Evolutionary conservation across 345 rosid species (phyloP), one percentile per base, ranked within the genome.

Genomic region (Linum usitatissimum): DNA sequence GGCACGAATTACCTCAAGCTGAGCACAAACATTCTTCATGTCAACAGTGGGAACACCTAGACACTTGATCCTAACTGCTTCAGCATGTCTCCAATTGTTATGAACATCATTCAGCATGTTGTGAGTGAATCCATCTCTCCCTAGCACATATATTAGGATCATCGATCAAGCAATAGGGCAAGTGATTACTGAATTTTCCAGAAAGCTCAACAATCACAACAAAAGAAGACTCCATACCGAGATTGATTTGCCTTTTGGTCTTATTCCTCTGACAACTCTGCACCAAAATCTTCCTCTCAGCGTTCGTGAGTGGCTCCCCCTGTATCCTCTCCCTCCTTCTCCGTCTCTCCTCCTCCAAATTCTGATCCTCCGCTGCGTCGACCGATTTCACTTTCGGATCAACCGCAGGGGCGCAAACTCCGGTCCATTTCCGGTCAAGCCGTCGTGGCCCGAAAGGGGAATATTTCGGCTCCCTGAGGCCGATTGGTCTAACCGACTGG

Each of bases 101-200:
- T 86, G 86, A 30, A 93, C 84, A 63, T 90, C 95, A 77, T 90
- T 83, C 64, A 90, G 71, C 99, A 93, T 93, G 66, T 87, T 93
- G 73, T 93, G 96, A 55, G 97, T 93, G 74, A 93, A 86, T 53
- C 96, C 97, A 77, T 90, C 97, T 79, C 99, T 74, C 67, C 98
- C 98, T 88, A 69, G 58, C 71, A 28, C 62, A 66, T 14, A 45
- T 14, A 57, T 38, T 64, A 12, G 38, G 38, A 34, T 34, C 28
- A 23, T 23, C 28, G 28, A 23, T 45, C 1, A 10, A 45, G 51
- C 51, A 45, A 45, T 45, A 6, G 51, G 51, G 9, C 42, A 38
- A 57, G 65, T 45, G 14, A 7, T 14, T 53, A 8, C 12, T 38
- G 38, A 21, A n/a, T n/a, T n/a, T n/a, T n/a, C n/a, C n/a, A n/a